Conservation (phyloP, 371 early-diverging fungal genomes). For the Blakeslea trispora region DNA sequence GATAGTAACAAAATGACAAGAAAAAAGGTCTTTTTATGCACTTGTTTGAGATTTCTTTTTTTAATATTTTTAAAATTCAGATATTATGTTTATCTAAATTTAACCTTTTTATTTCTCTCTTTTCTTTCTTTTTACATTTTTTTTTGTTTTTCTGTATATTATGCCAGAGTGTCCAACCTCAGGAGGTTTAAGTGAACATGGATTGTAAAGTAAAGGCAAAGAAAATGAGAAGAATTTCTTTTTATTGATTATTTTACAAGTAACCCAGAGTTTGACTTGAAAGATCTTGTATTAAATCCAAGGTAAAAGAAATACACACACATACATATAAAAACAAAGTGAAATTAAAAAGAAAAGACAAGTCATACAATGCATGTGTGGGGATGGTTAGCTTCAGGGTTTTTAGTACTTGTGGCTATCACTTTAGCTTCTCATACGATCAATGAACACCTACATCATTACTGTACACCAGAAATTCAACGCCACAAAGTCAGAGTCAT, state of each 20-base stretch:
- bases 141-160: background rate
- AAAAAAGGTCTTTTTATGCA: too few species aligned
- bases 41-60: too few species aligned
- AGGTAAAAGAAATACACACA: conserved; percentile 27
- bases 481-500: conserved; percentile 52
- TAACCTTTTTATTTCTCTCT: background rate
- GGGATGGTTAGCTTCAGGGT: conserved; percentile 46
- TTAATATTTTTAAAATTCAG: too few species aligned
- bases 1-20: too few species aligned
- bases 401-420: conserved; percentile 36
- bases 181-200: conserved; percentile 30
- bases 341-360: background rate
- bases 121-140: background rate
- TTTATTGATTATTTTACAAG: conserved; percentile 14
- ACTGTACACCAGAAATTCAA: conserved; percentile 47
- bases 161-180: conserved; percentile 29
- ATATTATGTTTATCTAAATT: background rate
- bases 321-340: background rate
- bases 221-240: background rate
- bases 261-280: conserved; percentile 43
- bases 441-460: conserved; percentile 38
- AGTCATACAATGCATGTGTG: conserved; percentile 49
- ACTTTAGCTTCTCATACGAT: conserved; percentile 37
- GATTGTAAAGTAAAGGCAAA: conserved; percentile 22
- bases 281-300: conserved; percentile 41